These are phyloP conservation scores for Colletotrichum sp. DNA, from an alignment of 2,329 filamentous ascomycete genomes.

Conservation along the genomic window DNA sequence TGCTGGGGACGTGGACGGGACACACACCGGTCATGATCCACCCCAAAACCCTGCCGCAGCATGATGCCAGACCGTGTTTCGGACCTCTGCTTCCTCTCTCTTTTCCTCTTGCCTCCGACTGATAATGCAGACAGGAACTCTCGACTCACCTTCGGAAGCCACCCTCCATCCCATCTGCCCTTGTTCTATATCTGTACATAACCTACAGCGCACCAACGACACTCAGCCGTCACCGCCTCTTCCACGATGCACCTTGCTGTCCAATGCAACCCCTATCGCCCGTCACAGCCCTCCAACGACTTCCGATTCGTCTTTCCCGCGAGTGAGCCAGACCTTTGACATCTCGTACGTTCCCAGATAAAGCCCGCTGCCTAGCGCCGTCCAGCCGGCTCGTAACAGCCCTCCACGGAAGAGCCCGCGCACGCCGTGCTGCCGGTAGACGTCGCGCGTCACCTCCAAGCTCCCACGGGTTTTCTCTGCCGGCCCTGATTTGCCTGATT, in stretches of 20 bases:
- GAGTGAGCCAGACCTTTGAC: slow-evolving; percentile 68
- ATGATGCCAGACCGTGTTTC: background rate
- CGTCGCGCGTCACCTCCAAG: slow-evolving; percentile 66
- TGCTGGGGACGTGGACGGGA: background rate
- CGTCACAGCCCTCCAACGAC: slow-evolving; percentile 36
- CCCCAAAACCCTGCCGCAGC: background rate
- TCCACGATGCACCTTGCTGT: background rate
- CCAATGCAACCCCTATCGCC: background rate
- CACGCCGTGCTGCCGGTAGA: slow-evolving; percentile 71
- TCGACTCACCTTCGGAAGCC: background rate
- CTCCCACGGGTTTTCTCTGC: slow-evolving; percentile 38
- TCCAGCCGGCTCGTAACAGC: slow-evolving; percentile 77
- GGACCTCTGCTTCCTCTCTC: background rate
- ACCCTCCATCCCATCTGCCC: background rate
- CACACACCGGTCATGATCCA: background rate
- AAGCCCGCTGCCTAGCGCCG: slow-evolving; percentile 79
- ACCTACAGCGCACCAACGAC: background rate
- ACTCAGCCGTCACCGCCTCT: background rate
- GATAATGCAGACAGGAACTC: background rate
- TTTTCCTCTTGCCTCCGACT: background rate
- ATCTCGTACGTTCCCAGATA: slow-evolving; percentile 89
- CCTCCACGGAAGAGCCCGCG: slow-evolving; percentile 81
- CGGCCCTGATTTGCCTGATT: background rate
- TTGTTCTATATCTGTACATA: background rate
- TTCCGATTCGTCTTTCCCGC: slow-evolving; percentile 44